phyloP scores from a whole-genome alignment of 164 flowering plant genomes.

The Aristolochia fimbriata region DNA sequence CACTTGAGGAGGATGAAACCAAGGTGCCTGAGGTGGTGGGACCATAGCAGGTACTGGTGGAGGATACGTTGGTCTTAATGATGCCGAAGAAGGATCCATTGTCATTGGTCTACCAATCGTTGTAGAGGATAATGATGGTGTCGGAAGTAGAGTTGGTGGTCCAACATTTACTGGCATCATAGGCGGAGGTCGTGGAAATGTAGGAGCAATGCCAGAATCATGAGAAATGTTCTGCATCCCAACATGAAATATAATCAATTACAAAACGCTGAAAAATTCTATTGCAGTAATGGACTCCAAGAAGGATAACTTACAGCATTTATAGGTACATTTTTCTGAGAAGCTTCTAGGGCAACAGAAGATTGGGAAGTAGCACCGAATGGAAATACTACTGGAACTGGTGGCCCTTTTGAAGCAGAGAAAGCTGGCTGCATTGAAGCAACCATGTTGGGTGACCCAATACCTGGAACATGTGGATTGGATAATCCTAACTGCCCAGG shows the following conservation, averaged over 20 bases:
- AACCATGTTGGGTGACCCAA: constrained; percentile 11
- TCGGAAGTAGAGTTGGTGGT: constrained; percentile 40
- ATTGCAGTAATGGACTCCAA: not conserved
- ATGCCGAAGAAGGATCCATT: constrained; percentile 18
- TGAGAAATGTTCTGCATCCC: not conserved
- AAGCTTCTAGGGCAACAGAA: constrained; percentile 7
- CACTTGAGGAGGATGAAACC: constrained; percentile 61
- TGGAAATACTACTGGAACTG: constrained; percentile 17
- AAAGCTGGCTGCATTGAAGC: constrained; percentile 17
- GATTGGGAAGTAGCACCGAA: constrained; percentile 8
- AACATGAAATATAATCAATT: not conserved
- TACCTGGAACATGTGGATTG: constrained; percentile 17
- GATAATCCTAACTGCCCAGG: constrained; percentile 18
- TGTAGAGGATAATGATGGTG: constrained; percentile 21
- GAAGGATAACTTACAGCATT: constrained; percentile 16
- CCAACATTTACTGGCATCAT: constrained; percentile 31
- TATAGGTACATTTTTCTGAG: constrained; percentile 9
- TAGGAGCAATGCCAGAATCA: constrained; percentile 4
- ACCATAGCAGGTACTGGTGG: constrained; percentile 37
- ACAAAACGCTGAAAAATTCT: not conserved
- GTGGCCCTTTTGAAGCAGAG: constrained; percentile 12
- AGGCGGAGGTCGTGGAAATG: constrained; percentile 19
- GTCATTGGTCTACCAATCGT: constrained; percentile 12
- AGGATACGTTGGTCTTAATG: constrained; percentile 22
- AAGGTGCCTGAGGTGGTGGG: constrained; percentile 51